phyloP scores from a whole-genome alignment of 805 yeast species.

The Sporopachydermia lactativora region DNA sequence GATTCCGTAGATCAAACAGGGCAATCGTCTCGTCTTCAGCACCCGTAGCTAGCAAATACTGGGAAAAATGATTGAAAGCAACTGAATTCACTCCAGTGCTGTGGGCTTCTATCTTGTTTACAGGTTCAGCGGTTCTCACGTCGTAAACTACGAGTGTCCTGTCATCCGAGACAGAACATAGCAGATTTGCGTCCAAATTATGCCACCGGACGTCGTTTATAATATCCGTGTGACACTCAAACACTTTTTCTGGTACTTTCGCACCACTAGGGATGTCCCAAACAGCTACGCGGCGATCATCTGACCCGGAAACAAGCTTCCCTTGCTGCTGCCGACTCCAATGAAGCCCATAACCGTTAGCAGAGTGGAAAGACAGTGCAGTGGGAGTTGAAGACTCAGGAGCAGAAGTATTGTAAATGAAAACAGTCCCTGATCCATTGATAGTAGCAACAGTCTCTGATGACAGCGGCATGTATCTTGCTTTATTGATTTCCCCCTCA shows the following conservation, averaged over 20 bases:
- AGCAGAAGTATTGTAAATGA: slow-evolving; percentile 31
- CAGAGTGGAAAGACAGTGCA: slow-evolving; percentile 36
- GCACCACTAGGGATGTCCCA: slow-evolving; percentile 31
- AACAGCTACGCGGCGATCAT: slow-evolving; percentile 48
- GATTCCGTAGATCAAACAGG: slow-evolving; percentile 46
- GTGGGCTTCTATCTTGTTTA: slow-evolving; percentile 16
- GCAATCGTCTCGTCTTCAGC: slow-evolving; percentile 53
- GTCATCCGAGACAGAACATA: slow-evolving; percentile 72
- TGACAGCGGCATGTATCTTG: slow-evolving; percentile 54
- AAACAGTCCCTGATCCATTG: slow-evolving; percentile 50
- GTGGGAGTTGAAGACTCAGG: slow-evolving; percentile 15
- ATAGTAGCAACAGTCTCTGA: slow-evolving; percentile 45
- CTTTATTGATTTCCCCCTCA: slow-evolving; percentile 56
- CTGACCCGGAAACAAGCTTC: slow-evolving; percentile 44
- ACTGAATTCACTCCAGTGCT: slow-evolving; percentile 41
- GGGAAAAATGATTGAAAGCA: slow-evolving; percentile 49
- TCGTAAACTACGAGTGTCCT: slow-evolving; percentile 40
- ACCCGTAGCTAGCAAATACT: slow-evolving; percentile 51
- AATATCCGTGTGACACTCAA: slow-evolving; percentile 34
- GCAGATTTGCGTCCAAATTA: slow-evolving; percentile 29
- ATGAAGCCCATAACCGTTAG: slow-evolving; percentile 62
- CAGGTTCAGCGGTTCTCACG: slow-evolving; percentile 22
- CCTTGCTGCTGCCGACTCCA: slow-evolving; percentile 43
- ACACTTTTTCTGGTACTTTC: slow-evolving; percentile 18
- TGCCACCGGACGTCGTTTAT: slow-evolving; percentile 76